Conservation (phyloP, 2,329 filamentous ascomycete species). For the Elsinoe arachidis region DNA sequence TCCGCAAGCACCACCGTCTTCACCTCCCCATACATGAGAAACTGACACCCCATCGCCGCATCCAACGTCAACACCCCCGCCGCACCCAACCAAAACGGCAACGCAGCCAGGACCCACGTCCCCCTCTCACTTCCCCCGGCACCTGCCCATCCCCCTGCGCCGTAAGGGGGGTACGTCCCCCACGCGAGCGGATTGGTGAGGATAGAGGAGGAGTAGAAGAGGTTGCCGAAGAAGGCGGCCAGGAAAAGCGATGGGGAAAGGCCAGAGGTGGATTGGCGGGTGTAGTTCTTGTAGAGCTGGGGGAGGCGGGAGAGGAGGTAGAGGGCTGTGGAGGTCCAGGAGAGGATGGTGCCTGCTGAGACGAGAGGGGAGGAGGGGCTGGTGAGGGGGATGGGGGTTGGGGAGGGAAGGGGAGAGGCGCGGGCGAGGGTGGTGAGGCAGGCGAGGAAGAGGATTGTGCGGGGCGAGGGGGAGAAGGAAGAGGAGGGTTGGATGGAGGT, state of each 20-base stretch:
- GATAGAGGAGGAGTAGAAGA: constrained; percentile 57
- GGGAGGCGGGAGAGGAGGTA: constrained; percentile 54
- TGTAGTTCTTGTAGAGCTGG: constrained; percentile 58
- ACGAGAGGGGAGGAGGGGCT: constrained; percentile 28
- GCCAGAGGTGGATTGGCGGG: constrained; percentile 54
- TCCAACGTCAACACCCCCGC: constrained; percentile 56
- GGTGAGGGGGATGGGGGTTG: background rate
- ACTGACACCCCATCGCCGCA: constrained; percentile 54
- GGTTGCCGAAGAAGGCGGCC: constrained; percentile 58
- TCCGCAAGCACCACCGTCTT: constrained; percentile 40
- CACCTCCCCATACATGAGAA: constrained; percentile 48
- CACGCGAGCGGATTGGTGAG: constrained; percentile 57
- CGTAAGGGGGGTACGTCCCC: constrained; percentile 46
- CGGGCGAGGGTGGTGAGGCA: constrained; percentile 37
- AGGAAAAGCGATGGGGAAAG: constrained; percentile 55
- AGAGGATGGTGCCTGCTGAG: constrained; percentile 43
- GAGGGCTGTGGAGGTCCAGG: constrained; percentile 48
- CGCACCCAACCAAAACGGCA: constrained; percentile 58
- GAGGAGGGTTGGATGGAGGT: constrained; percentile 26
- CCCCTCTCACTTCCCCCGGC: constrained; percentile 44
- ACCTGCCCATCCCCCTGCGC: constrained; percentile 51
- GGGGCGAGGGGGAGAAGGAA: constrained; percentile 37
- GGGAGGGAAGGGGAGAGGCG: constrained; percentile 26
- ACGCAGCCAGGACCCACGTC: constrained; percentile 50
- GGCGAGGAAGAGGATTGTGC: constrained; percentile 39